A percentile compares a stretch with the other conserved stretches of the same genome.
phyloP scores from a whole-genome alignment of 805 yeast species.

The Wickerhamiella bombiphila region DNA sequence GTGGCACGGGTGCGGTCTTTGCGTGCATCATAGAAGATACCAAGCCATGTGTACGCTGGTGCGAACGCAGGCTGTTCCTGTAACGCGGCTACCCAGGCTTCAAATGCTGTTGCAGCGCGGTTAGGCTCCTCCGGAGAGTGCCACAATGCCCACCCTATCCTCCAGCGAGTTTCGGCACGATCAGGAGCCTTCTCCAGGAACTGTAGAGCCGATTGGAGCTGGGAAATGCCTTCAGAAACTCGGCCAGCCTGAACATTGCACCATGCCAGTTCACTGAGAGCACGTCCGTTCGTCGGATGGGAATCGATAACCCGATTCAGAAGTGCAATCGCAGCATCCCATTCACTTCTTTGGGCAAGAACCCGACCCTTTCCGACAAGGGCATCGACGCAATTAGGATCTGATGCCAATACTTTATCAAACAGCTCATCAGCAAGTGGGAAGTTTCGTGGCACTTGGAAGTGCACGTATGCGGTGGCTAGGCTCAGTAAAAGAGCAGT shows the following conservation, averaged over 20 bases:
- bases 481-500: constrained; percentile 47
- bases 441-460: constrained; percentile 83
- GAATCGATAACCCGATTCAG: constrained; percentile 37
- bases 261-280: constrained; percentile 65
- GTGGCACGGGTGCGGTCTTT: constrained; percentile 55
- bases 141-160: constrained; percentile 47
- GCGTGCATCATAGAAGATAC: constrained; percentile 48
- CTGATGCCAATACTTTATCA: constrained; percentile 39
- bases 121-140: constrained; percentile 24
- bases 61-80: constrained; percentile 53
- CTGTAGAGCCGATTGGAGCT: constrained; percentile 25
- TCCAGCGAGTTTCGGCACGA: constrained; percentile 53
- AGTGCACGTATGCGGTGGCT: constrained; percentile 66
- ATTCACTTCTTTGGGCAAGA: constrained; percentile 47
- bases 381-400: constrained; percentile 41
- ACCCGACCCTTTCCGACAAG: constrained; percentile 73
- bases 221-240: constrained; percentile 30
- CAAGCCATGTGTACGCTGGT: constrained; percentile 70
- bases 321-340: constrained; percentile 37
- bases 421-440: constrained; percentile 58
- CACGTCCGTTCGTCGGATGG: constrained; percentile 41
- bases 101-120: constrained; percentile 36
- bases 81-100: constrained; percentile 40
- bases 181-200: constrained; percentile 34
- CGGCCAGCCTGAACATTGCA: constrained; percentile 45